Evolutionary conservation across 1,284 basidiomycete species (phyloP), one percentile per base, ranked within the genome.

Genomic region (Ceratobasidium sp.): DNA sequence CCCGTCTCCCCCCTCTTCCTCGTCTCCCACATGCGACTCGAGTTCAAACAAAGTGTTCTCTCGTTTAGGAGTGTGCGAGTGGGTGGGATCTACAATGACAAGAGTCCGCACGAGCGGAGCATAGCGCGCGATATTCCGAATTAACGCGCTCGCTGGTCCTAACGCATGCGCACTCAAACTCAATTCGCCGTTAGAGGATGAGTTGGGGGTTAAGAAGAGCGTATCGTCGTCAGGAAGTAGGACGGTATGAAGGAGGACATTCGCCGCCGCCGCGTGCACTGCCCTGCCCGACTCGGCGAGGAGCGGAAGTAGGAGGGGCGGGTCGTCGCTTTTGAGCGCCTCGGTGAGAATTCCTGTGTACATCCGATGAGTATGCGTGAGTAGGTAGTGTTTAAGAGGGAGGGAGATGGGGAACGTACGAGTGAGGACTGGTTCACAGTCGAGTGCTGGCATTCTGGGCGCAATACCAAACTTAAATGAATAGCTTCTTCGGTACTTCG

Each of bases 241-340:
- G 21, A 52, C 11, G 4, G 46, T 66, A 14, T 35, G 35, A 73
- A 82, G 81, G 35, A 80, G 74, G 3, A 79, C 78, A 52, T 80
- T 80, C 16, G 78, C 74, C 21, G 80, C 75, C 2, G 80, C 79
- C 0, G 75, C 72, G 59, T 81, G 80, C 30, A 82, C 64, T 18
- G 73, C 74, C 41, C 76, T 73, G 18, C 81, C 81, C 5, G 81
- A 73, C 35, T 67, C 73, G 44, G 74, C 58, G 18, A 77, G 54
- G 49, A 77, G 63, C 30, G 47, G 46, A 43, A 55, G 8, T 3
- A 50, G n/a, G 28, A 66, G 49, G 8, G 28, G 44, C 5, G 26
- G 54, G 8, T 55, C 54, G 30, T 32, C 28, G 14, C 30, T 1
- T 50, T 16, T 47, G 32, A 66, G 32, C 2, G 41, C 28, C 23